Evolutionary conservation across 768 basidiomycete species (phyloP).

Genomic region (Lentinula boryana): DNA sequence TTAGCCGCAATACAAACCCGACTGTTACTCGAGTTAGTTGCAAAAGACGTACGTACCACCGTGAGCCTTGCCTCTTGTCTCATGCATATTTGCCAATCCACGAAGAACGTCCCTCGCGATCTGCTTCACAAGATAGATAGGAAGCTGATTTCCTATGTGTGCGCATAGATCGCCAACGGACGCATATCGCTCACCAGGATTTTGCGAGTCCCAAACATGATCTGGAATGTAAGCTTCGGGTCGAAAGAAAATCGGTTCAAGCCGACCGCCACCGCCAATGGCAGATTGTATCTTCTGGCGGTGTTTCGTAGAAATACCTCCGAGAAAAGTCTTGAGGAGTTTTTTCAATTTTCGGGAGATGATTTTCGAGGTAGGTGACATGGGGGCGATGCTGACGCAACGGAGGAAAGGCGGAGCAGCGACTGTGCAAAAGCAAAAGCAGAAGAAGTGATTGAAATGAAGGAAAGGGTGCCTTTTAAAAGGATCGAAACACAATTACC

Average conservation of each 20-base stretch:
- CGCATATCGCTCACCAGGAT: conserved; percentile 12
- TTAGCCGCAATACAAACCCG: background rate
- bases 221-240: background rate
- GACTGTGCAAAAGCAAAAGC: background rate
- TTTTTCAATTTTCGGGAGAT: background rate
- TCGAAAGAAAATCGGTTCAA: background rate
- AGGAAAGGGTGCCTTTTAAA: background rate
- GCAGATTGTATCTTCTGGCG: background rate
- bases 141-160: conserved; percentile 16
- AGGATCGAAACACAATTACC: background rate
- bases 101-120: conserved; percentile 21
- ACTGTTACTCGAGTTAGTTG: background rate
- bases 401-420: background rate
- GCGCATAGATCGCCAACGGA: conserved; percentile 18
- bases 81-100: conserved; percentile 13
- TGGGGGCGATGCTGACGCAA: background rate
- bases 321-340: background rate
- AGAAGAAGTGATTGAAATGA: background rate
- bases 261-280: no score
- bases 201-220: conserved; percentile 11
- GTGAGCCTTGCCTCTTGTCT: conserved; percentile 11
- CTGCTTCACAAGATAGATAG: conserved; percentile 20
- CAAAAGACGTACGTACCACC: conserved; percentile 12
- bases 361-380: background rate
- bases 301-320: background rate